phyloP scores from a whole-genome alignment of 2,329 filamentous ascomycete genomes.

The Mollisiaceae sp. region DNA sequence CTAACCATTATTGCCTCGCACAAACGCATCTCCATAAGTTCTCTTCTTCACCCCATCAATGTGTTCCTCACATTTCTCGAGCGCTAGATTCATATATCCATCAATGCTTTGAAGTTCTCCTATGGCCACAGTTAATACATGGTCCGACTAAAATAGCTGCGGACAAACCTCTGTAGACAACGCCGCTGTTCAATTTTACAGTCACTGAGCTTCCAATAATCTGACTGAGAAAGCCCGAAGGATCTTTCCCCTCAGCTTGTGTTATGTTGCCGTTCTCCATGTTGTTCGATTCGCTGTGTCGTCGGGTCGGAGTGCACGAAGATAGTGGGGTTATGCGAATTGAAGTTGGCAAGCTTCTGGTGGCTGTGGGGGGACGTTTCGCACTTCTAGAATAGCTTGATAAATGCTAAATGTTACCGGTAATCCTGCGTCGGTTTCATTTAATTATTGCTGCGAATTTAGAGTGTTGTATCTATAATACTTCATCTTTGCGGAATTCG shows the following conservation, averaged over 20 bases:
- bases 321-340: conserved; percentile 9
- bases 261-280: conserved; percentile 75
- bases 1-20: conserved; percentile 92
- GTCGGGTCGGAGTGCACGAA: conserved; percentile 6
- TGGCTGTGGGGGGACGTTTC: background rate
- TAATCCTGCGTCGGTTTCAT: background rate
- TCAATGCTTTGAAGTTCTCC: conserved; percentile 96
- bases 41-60: conserved; percentile 83
- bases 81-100: conserved; percentile 99
- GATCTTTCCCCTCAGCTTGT: conserved; percentile 81
- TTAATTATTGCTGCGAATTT: background rate
- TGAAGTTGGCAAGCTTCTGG: background rate
- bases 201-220: conserved; percentile 94
- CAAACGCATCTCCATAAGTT: conserved; percentile 92
- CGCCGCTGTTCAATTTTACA: conserved; percentile 98
- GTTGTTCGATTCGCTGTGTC: conserved; percentile 27
- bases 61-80: conserved; percentile 93
- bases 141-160: background rate
- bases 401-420: background rate
- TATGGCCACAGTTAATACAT: conserved; percentile 46
- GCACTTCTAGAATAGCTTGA: background rate
- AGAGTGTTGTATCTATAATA: background rate
- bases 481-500: background rate
- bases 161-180: conserved; percentile 87
- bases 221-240: conserved; percentile 89